phyloP scores from a whole-genome alignment of 2,329 filamentous ascomycete genomes.

The Paracoccidioides brasiliensis region DNA sequence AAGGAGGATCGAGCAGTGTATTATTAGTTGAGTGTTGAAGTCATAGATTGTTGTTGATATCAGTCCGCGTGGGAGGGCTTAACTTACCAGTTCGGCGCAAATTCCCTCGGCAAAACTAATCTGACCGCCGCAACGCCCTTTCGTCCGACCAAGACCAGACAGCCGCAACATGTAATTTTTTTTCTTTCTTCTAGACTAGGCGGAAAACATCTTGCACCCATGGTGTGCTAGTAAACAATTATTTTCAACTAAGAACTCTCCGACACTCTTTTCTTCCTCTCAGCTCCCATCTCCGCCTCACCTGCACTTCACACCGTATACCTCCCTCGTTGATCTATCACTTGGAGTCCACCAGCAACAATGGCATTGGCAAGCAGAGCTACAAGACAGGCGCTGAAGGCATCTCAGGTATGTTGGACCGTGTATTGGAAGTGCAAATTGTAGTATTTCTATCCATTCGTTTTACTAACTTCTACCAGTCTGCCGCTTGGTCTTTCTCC shows the following conservation, averaged over 20 bases:
- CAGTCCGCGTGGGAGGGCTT: no score
- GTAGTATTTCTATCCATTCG: background rate
- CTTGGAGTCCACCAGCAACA: background rate
- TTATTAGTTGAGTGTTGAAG: no score
- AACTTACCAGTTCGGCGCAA: background rate
- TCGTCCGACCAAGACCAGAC: background rate
- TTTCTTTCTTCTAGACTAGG: no score
- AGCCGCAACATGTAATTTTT: background rate
- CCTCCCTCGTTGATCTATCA: background rate
- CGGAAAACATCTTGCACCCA: no score
- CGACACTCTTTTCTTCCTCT: background rate
- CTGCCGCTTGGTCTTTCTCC: constrained; percentile 11
- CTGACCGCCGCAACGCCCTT: background rate
- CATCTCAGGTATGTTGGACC: constrained; percentile 23
- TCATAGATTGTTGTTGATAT: no score
- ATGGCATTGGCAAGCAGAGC: constrained; percentile 27
- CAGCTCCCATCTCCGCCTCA: background rate
- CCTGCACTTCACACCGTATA: background rate
- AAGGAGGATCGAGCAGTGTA: no score
- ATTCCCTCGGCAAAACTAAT: background rate
- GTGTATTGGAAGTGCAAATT: background rate
- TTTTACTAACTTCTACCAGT: constrained; percentile 3
- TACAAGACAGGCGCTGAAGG: constrained; percentile 25
- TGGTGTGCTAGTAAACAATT: no score
- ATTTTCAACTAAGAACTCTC: background rate